Evolutionary conservation across 2,329 filamentous ascomycete species (phyloP).

Genomic region (Colletotrichum sp.): DNA sequence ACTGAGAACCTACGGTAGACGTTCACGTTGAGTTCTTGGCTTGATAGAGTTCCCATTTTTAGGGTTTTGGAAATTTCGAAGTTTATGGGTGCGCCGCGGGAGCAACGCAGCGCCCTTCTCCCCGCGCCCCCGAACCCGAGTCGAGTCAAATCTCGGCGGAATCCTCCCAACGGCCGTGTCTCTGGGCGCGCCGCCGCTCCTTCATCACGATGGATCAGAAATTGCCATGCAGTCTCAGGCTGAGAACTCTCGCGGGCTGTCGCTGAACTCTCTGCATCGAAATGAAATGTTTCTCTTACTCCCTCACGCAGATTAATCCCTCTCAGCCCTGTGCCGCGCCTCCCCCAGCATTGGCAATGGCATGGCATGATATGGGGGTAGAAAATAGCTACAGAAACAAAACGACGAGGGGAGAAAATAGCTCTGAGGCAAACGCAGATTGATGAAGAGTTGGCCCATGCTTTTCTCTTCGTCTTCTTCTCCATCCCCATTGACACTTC

Average conservation of each 20-base stretch:
- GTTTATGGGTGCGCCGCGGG: background rate
- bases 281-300: background rate
- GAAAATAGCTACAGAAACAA: background rate
- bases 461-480: background rate
- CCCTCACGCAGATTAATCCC: background rate
- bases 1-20: background rate
- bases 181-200: background rate
- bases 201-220: background rate
- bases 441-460: background rate
- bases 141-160: background rate
- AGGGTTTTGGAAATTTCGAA: background rate
- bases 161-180: background rate
- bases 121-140: background rate
- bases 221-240: background rate
- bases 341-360: background rate
- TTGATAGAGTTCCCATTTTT: background rate
- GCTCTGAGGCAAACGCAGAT: background rate
- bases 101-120: background rate
- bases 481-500: background rate
- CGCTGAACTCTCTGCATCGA: background rate
- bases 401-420: background rate
- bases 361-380: background rate
- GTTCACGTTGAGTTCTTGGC: background rate
- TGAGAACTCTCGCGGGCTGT: background rate
- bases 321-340: background rate